Conservation (phyloP, 345 rosid species). For the Corchorus olitorius region DNA sequence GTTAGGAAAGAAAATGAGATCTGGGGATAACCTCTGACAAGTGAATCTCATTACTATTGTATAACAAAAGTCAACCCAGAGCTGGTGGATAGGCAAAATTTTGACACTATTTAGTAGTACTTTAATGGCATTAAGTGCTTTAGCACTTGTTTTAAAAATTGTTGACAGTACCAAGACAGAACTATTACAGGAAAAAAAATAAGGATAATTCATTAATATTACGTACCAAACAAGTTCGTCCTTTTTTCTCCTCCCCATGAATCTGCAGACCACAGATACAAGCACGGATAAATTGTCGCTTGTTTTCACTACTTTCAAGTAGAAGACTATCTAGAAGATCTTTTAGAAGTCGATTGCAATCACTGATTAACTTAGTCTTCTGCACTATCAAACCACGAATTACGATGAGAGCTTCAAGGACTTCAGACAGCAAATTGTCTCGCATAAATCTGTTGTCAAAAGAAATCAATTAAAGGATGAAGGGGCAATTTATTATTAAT, state of each 20-base stretch:
- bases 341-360: constrained; percentile 85
- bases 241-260: constrained; percentile 86
- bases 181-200: background rate
- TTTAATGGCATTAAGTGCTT: background rate
- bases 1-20: background rate
- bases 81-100: background rate
- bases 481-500: constrained; percentile 11
- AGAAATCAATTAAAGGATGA: constrained; percentile 26
- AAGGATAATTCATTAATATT: background rate
- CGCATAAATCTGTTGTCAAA: constrained; percentile 76
- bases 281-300: constrained; percentile 86
- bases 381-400: constrained; percentile 94
- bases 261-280: constrained; percentile 89
- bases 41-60: background rate
- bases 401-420: constrained; percentile 94
- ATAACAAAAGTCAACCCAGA: background rate
- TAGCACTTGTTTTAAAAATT: background rate
- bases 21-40: background rate
- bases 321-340: constrained; percentile 95
- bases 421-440: constrained; percentile 82
- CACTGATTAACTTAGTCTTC: constrained; percentile 96
- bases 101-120: background rate
- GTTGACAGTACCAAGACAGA: background rate
- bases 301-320: constrained; percentile 96
- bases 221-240: constrained; percentile 81